Conservation (phyloP, 352 stramenopile genomes). For the Pythium dissimile region DNA sequence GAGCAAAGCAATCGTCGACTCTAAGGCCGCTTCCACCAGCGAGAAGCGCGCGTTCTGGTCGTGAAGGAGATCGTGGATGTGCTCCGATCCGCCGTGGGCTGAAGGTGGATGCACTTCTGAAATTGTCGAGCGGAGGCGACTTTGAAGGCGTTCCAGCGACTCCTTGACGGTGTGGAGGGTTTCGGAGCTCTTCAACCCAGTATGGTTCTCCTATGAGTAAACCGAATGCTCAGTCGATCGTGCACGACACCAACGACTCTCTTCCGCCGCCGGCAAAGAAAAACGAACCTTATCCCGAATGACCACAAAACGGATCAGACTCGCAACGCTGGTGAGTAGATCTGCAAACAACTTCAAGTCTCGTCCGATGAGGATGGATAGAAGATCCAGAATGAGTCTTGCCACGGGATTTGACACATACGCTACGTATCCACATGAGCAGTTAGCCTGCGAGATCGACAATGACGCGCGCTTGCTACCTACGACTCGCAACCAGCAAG, state of each 20-base stretch:
- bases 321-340: slow-evolving; percentile 62
- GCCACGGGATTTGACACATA: slow-evolving; percentile 20
- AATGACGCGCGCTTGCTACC: no score
- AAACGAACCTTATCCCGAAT: slow-evolving; percentile 58
- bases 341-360: slow-evolving; percentile 60
- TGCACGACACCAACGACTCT: no score
- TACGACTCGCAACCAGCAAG: slow-evolving; percentile 25
- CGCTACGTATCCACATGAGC: slow-evolving; percentile 10
- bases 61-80: slow-evolving; percentile 3
- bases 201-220: slow-evolving; percentile 3
- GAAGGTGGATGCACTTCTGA: not conserved
- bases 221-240: not conserved
- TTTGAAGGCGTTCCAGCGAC: slow-evolving; percentile 8
- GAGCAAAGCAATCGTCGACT: slow-evolving; percentile 10
- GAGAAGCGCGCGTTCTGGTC: slow-evolving; percentile 10
- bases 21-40: slow-evolving; percentile 13
- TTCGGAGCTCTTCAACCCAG: not conserved
- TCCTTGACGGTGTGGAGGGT: not conserved
- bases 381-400: slow-evolving; percentile 28
- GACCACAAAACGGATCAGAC: slow-evolving; percentile 54
- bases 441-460: no score
- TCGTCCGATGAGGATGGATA: slow-evolving; percentile 44
- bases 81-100: not conserved
- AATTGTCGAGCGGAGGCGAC: slow-evolving; percentile 17
- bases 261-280: not conserved